Evolutionary conservation across 768 basidiomycete genomes (phyloP), one percentile per base, ranked within the genome.

Genomic region (Zangia roseola): DNA sequence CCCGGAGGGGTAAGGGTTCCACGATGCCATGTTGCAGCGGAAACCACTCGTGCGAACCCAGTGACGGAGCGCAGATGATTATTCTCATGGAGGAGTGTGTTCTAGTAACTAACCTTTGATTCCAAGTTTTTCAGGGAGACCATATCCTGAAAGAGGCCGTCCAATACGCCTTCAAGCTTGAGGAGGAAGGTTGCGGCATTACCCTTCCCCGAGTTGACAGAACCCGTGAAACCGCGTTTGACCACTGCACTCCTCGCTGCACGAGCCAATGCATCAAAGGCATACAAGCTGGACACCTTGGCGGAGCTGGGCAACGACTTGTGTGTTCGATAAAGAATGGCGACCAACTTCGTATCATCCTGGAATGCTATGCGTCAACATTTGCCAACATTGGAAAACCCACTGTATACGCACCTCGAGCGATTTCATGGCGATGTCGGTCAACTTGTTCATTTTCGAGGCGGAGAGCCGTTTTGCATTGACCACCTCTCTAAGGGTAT

Each of bases 211-310:
- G 79, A 71, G 49, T 76, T 77, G 41, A 76, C 57, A 58, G 86
- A 82, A 55, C 75, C 80, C 54, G 78, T 73, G 23, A 82, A 63
- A 43, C 76, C 74, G 44, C 80, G 78, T 66, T 93, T 94, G 59
- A 73, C 82, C 38, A 75, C 82, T 40, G 83, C 76, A 50, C 74
- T 74, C 50, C 83, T 78, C 17, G 92, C 91, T 16, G 86, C 93
- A 49, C 95, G 84, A 36, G 91, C 81, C 52, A 99, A 77, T 17
- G 94, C 90, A 71, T 99, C 94, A 64, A 99, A 91, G 34, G 87
- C 83, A 69, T 98, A 99, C 42, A 99, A 76, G 70, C 92, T 93
- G 33, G 82, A 83, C 50, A 94, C 80, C 65, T 97, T 95, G 54
- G 78, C 75, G 10, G 77, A 58, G 14, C 80, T 68, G 5, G 83